phyloP scores from a whole-genome alignment of 257 asterid genomes.

The Striga asiatica region DNA sequence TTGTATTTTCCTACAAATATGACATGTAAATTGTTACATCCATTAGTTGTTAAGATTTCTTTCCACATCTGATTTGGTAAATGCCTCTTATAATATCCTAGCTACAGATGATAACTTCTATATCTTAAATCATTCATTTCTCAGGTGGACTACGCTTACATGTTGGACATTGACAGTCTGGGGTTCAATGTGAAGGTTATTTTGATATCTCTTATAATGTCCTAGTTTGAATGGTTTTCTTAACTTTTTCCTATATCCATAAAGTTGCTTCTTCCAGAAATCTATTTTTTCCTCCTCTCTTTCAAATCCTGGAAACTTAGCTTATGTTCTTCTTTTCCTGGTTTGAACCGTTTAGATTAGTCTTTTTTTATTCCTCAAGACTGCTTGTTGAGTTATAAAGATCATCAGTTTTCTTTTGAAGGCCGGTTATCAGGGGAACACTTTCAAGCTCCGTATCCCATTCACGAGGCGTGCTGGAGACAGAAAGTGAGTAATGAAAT shows the following conservation, averaged over 20 bases:
- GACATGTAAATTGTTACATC: too few relatives aligned
- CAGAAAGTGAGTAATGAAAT: slow-evolving; percentile 57
- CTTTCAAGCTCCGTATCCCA: slow-evolving; percentile 84
- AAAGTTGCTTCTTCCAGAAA: too few relatives aligned
- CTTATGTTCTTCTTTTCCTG: too few relatives aligned
- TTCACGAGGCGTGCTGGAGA: slow-evolving; percentile 72
- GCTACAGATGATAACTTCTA: background rate
- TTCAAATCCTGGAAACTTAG: too few relatives aligned
- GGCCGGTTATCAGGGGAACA: slow-evolving; percentile 68
- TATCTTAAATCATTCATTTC: background rate
- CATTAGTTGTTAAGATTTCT: too few relatives aligned
- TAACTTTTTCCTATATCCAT: too few relatives aligned
- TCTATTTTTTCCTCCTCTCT: background rate
- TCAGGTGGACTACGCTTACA: slow-evolving; percentile 79
- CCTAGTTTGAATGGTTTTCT: too few relatives aligned
- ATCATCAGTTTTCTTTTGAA: slow-evolving; percentile 17
- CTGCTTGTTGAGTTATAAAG: background rate
- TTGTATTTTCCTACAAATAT: too few relatives aligned
- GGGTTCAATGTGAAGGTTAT: slow-evolving; percentile 88
- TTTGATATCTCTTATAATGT: slow-evolving; percentile 5
- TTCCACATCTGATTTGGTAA: background rate
- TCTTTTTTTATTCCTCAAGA: background rate
- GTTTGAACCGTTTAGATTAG: too few relatives aligned
- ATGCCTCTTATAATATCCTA: background rate
- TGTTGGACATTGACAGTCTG: slow-evolving; percentile 82